These are phyloP conservation scores for Globisporangium megalacanthum DNA, from an alignment of 352 stramenopile species.

Conservation along the genomic window DNA sequence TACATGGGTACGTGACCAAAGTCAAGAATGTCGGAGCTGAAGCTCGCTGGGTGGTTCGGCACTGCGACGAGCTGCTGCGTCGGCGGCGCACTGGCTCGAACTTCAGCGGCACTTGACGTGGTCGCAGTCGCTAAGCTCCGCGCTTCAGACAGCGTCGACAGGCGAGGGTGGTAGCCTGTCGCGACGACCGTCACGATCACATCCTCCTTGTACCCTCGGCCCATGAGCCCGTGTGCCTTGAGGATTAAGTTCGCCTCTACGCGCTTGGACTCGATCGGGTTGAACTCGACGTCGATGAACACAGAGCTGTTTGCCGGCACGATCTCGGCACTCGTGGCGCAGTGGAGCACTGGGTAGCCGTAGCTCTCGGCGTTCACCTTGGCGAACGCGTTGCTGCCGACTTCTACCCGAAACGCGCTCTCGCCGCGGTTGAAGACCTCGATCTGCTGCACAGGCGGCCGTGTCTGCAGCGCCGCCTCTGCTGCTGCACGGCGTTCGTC, in stretches of 20 bases:
- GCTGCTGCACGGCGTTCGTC: background rate
- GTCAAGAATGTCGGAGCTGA: slow-evolving; percentile 46
- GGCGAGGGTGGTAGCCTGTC: slow-evolving; percentile 44
- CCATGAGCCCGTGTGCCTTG: slow-evolving; percentile 69
- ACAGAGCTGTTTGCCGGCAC: slow-evolving; percentile 53
- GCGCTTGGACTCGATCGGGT: slow-evolving; percentile 51
- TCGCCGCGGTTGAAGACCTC: slow-evolving; percentile 75
- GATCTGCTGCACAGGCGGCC: slow-evolving; percentile 63
- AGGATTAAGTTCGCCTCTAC: slow-evolving; percentile 51
- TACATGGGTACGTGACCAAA: slow-evolving; percentile 61
- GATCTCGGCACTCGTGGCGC: slow-evolving; percentile 44
- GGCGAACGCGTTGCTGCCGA: slow-evolving; percentile 46
- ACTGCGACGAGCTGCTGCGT: slow-evolving; percentile 26
- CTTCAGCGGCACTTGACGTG: slow-evolving; percentile 13
- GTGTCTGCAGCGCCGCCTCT: background rate
- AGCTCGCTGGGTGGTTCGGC: slow-evolving; percentile 33
- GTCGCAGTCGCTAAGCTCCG: background rate
- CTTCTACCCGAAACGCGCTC: slow-evolving; percentile 57
- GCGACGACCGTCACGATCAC: slow-evolving; percentile 57
- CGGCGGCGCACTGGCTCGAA: slow-evolving; percentile 14
- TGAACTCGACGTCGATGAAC: slow-evolving; percentile 75
- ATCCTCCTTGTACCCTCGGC: slow-evolving; percentile 54
- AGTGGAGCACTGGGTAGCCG: slow-evolving; percentile 51
- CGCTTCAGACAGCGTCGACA: slow-evolving; percentile 26
- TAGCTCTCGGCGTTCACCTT: slow-evolving; percentile 51